phyloP scores from a whole-genome alignment of 495 filamentous ascomycete genomes.

The Penicillium mononematosum region DNA sequence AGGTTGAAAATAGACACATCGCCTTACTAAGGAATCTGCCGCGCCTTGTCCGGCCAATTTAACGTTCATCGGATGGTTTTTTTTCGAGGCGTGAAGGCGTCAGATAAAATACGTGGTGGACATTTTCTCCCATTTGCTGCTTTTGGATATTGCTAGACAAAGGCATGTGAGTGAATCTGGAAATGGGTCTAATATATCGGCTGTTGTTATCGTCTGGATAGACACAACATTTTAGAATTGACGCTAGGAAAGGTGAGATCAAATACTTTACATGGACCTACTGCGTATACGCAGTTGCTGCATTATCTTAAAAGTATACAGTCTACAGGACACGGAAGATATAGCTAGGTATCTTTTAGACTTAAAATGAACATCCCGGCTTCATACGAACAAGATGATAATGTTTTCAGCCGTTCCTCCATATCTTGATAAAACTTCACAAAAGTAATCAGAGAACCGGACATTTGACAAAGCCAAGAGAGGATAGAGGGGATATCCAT shows the following conservation, averaged over 20 bases:
- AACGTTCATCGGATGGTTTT: not conserved
- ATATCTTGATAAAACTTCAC: too few relatives aligned
- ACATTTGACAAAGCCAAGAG: not conserved
- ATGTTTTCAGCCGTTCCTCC: too few relatives aligned
- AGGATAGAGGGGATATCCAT: not conserved
- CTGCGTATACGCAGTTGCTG: too few relatives aligned
- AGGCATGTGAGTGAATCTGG: not conserved
- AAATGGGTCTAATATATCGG: not conserved
- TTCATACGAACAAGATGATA: too few relatives aligned
- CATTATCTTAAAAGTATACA: too few relatives aligned
- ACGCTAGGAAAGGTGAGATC: not conserved
- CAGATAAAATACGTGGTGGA: not conserved
- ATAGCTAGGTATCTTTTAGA: too few relatives aligned
- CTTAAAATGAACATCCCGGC: too few relatives aligned
- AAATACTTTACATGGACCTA: not conserved
- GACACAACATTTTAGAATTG: not conserved
- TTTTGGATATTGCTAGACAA: slow-evolving; percentile 1
- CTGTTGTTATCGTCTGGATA: not conserved
- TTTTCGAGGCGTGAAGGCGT: not conserved
- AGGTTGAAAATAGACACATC: not conserved
- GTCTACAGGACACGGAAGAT: too few relatives aligned
- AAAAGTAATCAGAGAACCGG: too few relatives aligned
- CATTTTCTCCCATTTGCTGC: not conserved
- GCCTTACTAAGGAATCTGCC: not conserved
- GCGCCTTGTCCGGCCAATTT: not conserved